Evolutionary conservation across 805 yeast species (phyloP).

Genomic region (Tetrapisispora nanseiensis): DNA sequence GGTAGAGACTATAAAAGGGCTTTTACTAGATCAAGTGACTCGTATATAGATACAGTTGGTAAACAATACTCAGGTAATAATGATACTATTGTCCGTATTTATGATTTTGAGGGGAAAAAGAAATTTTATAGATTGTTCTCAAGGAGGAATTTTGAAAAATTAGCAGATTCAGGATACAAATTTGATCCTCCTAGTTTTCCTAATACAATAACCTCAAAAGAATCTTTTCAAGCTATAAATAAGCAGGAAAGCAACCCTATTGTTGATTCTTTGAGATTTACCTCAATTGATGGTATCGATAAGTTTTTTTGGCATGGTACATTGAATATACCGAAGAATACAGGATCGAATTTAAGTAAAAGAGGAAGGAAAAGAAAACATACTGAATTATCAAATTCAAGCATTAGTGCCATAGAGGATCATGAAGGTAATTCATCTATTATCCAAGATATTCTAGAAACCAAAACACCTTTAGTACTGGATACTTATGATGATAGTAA

Average conservation of each 20-base stretch:
- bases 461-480: background rate
- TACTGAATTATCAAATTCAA: background rate
- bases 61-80: slow-evolving; percentile 23
- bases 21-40: slow-evolving; percentile 42
- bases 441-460: background rate
- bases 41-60: slow-evolving; percentile 34
- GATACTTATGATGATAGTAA: background rate
- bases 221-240: slow-evolving; percentile 16
- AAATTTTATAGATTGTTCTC: slow-evolving; percentile 62
- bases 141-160: slow-evolving; percentile 30
- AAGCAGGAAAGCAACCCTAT: slow-evolving; percentile 20
- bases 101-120: slow-evolving; percentile 64
- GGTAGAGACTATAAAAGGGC: slow-evolving; percentile 49
- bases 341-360: slow-evolving; percentile 3
- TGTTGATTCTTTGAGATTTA: slow-evolving; percentile 22
- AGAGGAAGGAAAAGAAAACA: slow-evolving; percentile 13
- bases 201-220: background rate
- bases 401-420: too few species aligned
- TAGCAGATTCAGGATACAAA: slow-evolving; percentile 14
- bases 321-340: slow-evolving; percentile 12
- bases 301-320: slow-evolving; percentile 29
- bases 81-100: slow-evolving; percentile 44
- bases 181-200: background rate
- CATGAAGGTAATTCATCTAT: too few species aligned
- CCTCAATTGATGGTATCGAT: slow-evolving; percentile 11